A percentile compares a stretch with the other conserved stretches of the same genome.
phyloP scores from a whole-genome alignment of 768 basidiomycete species.

The Ramaria rubella region DNA sequence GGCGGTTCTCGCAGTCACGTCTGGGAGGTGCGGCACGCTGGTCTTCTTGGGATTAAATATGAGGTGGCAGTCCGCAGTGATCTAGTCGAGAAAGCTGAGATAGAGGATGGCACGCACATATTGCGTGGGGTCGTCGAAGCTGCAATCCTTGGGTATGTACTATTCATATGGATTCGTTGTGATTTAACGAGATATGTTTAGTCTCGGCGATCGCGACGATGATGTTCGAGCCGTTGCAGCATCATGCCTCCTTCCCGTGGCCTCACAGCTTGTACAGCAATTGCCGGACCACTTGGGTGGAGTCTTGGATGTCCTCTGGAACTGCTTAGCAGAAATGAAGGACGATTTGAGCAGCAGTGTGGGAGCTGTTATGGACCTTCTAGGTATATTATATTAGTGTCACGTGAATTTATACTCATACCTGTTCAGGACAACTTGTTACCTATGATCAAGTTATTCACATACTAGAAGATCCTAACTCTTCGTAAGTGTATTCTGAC shows the following conservation, averaged over 20 bases:
- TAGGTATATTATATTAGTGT: constrained; percentile 47
- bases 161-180: background rate
- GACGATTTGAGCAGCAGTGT: constrained; percentile 96
- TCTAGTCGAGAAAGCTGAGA: constrained; percentile 48
- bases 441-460: constrained; percentile 70
- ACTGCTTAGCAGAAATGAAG: constrained; percentile 85
- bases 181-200: constrained; percentile 25
- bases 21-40: constrained; percentile 99
- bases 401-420: background rate
- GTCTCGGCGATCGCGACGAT: constrained; percentile 86
- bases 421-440: constrained; percentile 65
- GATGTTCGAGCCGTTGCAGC: constrained; percentile 96
- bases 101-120: constrained; percentile 45
- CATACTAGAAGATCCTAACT: constrained; percentile 59
- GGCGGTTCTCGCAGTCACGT: constrained; percentile 44
- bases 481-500: constrained; percentile 51
- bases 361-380: constrained; percentile 92
- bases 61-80: constrained; percentile 92
- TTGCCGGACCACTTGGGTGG: constrained; percentile 64
- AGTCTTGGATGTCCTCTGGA: constrained; percentile 84
- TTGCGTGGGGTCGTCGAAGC: constrained; percentile 83
- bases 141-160: constrained; percentile 77
- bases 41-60: constrained; percentile 93
- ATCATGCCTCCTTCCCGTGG: constrained; percentile 84
- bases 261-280: constrained; percentile 67